Conservation (phyloP, 345 rosid genomes). For the Pistacia integerrima region DNA sequence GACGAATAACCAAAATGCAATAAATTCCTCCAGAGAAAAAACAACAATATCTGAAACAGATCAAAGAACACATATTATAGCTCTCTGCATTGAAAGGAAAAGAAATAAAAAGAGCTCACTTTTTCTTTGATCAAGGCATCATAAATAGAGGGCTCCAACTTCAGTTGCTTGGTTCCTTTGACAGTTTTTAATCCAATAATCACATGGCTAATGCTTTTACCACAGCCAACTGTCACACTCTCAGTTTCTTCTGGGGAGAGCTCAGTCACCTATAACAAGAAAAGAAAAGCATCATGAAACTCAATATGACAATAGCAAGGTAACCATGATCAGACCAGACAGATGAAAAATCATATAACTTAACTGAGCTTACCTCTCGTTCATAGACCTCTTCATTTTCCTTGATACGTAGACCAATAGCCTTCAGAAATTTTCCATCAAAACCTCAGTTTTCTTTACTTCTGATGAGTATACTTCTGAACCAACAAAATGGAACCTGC, state of each 20-base stretch:
- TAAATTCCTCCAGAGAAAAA: neutral
- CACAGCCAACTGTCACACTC: conserved; percentile 90
- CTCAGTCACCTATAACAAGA: conserved; percentile 78
- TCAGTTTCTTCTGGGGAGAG: conserved; percentile 99
- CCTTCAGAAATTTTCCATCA: conserved; percentile 94
- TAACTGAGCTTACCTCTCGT: conserved; percentile 75
- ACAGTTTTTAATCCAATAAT: conserved; percentile 91
- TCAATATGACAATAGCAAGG: neutral
- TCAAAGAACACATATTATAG: neutral
- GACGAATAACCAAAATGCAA: neutral
- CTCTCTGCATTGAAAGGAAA: neutral
- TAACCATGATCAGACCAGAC: conserved; percentile 16
- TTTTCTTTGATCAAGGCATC: conserved; percentile 97
- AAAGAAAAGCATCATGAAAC: conserved; percentile 21
- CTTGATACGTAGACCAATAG: conserved; percentile 93
- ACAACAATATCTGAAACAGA: neutral
- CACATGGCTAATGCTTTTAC: conserved; percentile 97
- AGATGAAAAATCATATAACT: neutral
- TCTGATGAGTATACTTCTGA: conserved; percentile 98
- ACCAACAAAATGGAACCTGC: too few species aligned
- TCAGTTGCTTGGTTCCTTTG: conserved; percentile 95
- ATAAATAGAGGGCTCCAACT: conserved; percentile 96
- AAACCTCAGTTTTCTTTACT: too few species aligned
- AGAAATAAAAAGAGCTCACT: conserved; percentile 43
- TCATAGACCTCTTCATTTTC: conserved; percentile 98